Conservation (phyloP, 2,329 filamentous ascomycete genomes). For the Botrytis sinoallii region DNA sequence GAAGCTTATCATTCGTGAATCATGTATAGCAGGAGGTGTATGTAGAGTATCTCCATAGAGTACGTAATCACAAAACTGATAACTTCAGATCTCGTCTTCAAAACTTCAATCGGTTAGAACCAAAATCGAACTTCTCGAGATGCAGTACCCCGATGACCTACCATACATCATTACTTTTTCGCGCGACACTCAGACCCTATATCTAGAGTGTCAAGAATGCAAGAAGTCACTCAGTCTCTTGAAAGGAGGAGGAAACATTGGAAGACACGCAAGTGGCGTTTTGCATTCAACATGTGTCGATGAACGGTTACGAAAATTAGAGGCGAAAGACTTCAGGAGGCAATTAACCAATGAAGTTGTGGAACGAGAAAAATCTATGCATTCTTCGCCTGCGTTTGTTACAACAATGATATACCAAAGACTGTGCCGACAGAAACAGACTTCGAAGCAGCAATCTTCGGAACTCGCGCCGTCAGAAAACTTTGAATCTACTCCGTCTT, state of each 20-base stretch:
- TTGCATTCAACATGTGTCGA: neutral
- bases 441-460: too few relatives aligned
- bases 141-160: neutral
- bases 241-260: neutral
- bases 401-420: too few relatives aligned
- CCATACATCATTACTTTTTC: neutral
- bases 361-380: neutral
- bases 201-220: neutral
- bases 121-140: neutral
- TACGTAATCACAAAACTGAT: neutral
- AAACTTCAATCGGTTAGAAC: neutral
- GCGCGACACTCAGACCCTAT: too few relatives aligned
- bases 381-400: too few relatives aligned
- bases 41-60: too few relatives aligned
- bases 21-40: neutral
- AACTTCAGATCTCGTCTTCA: neutral
- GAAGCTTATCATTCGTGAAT: neutral
- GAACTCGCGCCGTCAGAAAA: too few relatives aligned
- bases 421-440: too few relatives aligned
- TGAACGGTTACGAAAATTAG: neutral
- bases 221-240: neutral
- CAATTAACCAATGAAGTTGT: too few relatives aligned
- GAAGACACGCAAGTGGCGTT: neutral
- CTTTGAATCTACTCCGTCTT: too few relatives aligned
- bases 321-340: neutral